Conservation (phyloP, 106 monocot species). For the Chionographis japonica region DNA sequence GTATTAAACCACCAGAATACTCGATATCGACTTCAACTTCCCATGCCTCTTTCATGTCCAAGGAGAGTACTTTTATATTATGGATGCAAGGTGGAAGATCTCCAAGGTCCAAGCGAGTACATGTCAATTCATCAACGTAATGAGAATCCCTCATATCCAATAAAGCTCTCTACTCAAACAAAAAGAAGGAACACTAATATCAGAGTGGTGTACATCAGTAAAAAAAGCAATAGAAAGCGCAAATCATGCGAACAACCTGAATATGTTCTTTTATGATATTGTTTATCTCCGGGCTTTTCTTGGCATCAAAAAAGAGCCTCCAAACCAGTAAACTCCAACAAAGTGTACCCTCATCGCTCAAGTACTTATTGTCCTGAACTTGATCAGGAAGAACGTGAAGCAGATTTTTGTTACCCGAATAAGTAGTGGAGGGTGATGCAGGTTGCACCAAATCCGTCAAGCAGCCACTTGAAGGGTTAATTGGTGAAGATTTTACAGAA, state of each 20-base stretch:
- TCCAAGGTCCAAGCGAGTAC: not conserved
- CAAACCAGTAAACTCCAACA: slow-evolving; percentile 39
- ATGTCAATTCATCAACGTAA: not conserved
- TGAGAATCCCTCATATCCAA: not conserved
- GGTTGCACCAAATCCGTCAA: slow-evolving; percentile 14
- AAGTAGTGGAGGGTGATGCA: slow-evolving; percentile 2
- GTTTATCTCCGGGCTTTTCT: not conserved
- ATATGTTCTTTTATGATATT: not conserved
- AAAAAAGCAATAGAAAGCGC: not conserved
- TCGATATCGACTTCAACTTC: not conserved
- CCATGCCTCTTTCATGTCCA: not conserved
- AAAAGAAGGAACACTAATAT: not conserved
- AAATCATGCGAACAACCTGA: not conserved
- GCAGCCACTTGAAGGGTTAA: slow-evolving; percentile 14
- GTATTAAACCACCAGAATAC: not conserved
- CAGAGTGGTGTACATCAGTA: not conserved
- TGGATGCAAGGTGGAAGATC: not conserved
- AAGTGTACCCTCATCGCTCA: slow-evolving; percentile 29
- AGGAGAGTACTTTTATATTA: not conserved
- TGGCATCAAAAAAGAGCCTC: slow-evolving; percentile 2
- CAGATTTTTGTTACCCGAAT: slow-evolving; percentile 3
- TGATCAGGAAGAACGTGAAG: slow-evolving; percentile 4
- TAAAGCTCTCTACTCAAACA: not conserved
- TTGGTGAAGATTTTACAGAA: slow-evolving; percentile 5
- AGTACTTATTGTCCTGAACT: slow-evolving; percentile 15